These are phyloP conservation scores for Boletus pseudopeckii DNA, from an alignment of 768 basidiomycete species.

Conservation along the genomic window DNA sequence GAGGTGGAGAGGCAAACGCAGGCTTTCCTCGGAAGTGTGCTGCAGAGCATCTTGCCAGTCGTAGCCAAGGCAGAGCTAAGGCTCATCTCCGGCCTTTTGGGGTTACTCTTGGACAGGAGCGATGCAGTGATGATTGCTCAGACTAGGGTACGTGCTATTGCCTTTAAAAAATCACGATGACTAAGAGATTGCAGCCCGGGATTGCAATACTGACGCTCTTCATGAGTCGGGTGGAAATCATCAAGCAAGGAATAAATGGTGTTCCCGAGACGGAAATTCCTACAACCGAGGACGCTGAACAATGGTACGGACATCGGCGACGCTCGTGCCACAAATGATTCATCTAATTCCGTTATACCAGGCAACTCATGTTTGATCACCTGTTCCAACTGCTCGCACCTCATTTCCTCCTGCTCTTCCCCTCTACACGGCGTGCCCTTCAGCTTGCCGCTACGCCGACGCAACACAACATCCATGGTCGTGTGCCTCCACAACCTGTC, in stretches of 20 bases:
- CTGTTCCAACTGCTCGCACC: conserved; percentile 79
- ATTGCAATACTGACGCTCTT: conserved; percentile 87
- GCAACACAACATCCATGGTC: conserved; percentile 40
- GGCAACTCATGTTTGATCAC: conserved; percentile 86
- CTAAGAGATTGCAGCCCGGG: conserved; percentile 64
- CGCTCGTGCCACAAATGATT: not conserved
- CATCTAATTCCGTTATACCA: conserved; percentile 31
- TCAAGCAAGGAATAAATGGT: conserved; percentile 66
- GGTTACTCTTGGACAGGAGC: conserved; percentile 75
- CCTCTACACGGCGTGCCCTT: conserved; percentile 71
- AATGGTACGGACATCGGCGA: conserved; percentile 56
- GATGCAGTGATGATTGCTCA: conserved; percentile 69
- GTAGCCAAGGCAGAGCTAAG: conserved; percentile 77
- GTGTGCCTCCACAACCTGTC: conserved; percentile 60
- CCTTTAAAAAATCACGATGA: not conserved
- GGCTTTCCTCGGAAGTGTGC: conserved; percentile 77
- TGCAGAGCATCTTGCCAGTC: conserved; percentile 83
- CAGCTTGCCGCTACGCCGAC: conserved; percentile 37
- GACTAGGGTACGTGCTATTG: conserved; percentile 61
- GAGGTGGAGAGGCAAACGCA: conserved; percentile 89
- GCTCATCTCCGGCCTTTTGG: conserved; percentile 82
- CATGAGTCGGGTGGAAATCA: conserved; percentile 87
- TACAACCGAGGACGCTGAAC: conserved; percentile 70
- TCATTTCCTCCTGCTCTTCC: conserved; percentile 79
- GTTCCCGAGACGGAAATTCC: conserved; percentile 57